Conservation (phyloP, 305 asterid species). For the Nicotiana rustica region DNA sequence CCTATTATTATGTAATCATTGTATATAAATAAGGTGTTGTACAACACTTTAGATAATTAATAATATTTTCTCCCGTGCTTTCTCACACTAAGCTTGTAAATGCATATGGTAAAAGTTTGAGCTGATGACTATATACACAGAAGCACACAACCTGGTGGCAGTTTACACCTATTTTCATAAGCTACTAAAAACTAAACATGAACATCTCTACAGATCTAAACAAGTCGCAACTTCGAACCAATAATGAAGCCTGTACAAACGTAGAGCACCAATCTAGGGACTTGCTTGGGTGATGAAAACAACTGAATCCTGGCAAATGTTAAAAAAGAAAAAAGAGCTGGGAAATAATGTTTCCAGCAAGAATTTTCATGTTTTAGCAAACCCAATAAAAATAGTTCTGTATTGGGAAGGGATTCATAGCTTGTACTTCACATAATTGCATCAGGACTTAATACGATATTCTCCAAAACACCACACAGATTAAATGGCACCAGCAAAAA, state of each 20-base stretch:
- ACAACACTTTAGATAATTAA: too few relatives aligned
- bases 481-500: conserved; percentile 26
- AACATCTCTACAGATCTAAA: neutral
- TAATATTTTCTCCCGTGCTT: too few relatives aligned
- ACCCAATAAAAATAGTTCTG: neutral
- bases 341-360: neutral
- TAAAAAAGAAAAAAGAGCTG: neutral
- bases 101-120: neutral
- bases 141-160: neutral
- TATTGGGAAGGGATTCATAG: neutral
- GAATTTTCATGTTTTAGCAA: neutral
- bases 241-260: neutral
- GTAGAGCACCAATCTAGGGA: neutral
- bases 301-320: conserved; percentile 1
- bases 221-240: neutral
- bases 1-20: too few relatives aligned
- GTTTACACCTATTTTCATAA: neutral
- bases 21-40: too few relatives aligned
- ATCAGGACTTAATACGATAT: neutral
- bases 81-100: neutral
- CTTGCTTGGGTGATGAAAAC: conserved; percentile 19
- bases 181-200: neutral
- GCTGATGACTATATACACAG: neutral
- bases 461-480: neutral
- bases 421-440: neutral